Evolutionary conservation across 176 grass and related monocot species (phyloP).

Genomic region (Dactylis glomerata): DNA sequence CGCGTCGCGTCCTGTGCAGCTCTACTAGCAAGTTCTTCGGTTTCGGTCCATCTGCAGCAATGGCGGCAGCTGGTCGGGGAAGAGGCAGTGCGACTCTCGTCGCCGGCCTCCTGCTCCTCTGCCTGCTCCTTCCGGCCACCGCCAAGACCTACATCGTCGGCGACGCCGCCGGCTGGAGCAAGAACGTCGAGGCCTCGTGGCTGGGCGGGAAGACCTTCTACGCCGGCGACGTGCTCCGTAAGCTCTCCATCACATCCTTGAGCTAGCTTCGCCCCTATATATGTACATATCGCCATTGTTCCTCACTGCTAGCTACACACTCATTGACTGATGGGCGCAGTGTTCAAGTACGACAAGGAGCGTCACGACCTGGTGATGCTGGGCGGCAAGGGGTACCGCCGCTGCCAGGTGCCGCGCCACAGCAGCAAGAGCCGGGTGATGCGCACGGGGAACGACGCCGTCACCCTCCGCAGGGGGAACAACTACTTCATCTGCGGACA

Average conservation of each 20-base stretch:
- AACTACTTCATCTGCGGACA: conserved; percentile 52
- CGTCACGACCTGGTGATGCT: conserved; percentile 27
- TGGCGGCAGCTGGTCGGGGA: conserved; percentile 21
- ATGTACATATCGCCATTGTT: not conserved
- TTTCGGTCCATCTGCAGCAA: not conserved
- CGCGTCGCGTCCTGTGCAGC: not conserved
- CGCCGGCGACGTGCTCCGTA: conserved; percentile 40
- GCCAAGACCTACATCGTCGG: conserved; percentile 33
- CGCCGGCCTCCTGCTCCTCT: not conserved
- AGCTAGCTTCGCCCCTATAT: not conserved
- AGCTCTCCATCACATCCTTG: not conserved
- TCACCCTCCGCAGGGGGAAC: conserved; percentile 22
- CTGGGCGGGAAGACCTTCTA: conserved; percentile 29
- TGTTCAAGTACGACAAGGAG: conserved; percentile 36
- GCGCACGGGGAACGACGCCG: conserved; percentile 7
- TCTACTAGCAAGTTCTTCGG: not conserved
- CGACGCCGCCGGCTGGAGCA: conserved; percentile 28
- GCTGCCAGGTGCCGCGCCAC: conserved; percentile 21
- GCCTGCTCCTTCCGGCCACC: not conserved
- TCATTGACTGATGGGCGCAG: not conserved
- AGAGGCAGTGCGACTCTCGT: conserved; percentile 7
- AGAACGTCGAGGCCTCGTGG: conserved; percentile 11
- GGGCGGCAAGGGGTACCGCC: conserved; percentile 16
- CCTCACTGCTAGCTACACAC: not conserved
- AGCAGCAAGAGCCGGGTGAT: not conserved